Evolutionary conservation across 1,284 basidiomycete species (phyloP).

Genomic region (Apiotrichum akiyoshidainum): DNA sequence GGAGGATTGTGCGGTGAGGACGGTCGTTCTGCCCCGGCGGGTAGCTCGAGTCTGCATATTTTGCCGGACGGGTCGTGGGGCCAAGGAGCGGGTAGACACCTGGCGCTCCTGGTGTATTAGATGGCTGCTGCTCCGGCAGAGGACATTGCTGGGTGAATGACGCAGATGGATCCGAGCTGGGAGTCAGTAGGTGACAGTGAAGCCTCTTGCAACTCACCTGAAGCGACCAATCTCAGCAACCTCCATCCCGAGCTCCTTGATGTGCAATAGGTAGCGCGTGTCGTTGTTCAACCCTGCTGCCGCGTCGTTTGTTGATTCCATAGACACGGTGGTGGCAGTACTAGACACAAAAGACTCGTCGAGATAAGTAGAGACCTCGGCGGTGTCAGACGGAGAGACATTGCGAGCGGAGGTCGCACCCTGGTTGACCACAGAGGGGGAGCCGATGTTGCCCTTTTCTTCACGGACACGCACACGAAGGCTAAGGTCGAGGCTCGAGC

Average conservation of each 20-base stretch:
- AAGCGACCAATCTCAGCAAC: conserved; percentile 45
- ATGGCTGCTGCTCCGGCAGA: conserved; percentile 21
- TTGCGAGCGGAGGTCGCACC: too few relatives aligned
- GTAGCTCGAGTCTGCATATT: too few relatives aligned
- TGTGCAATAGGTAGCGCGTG: background rate
- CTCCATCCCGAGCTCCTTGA: conserved; percentile 47
- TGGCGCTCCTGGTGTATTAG: conserved; percentile 32
- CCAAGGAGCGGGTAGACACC: conserved; percentile 1
- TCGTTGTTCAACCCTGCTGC: background rate
- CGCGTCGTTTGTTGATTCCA: background rate
- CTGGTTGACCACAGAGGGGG: too few relatives aligned
- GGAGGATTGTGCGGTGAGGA: background rate
- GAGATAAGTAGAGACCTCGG: background rate
- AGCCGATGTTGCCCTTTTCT: background rate
- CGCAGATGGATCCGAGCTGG: conserved; percentile 29
- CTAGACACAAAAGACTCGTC: background rate
- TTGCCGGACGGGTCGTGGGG: background rate
- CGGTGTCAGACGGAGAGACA: too few relatives aligned
- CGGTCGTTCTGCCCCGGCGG: background rate
- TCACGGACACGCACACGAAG: conserved; percentile 36
- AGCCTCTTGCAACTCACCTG: conserved; percentile 23
- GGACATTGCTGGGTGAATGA: conserved; percentile 31
- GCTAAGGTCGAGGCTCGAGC: conserved; percentile 32
- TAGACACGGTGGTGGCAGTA: background rate
- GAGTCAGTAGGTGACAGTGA: background rate